Evolutionary conservation across 2,329 filamentous ascomycete species (phyloP), one percentile per base, ranked within the genome.

Genomic region (Penicillium sp.): DNA sequence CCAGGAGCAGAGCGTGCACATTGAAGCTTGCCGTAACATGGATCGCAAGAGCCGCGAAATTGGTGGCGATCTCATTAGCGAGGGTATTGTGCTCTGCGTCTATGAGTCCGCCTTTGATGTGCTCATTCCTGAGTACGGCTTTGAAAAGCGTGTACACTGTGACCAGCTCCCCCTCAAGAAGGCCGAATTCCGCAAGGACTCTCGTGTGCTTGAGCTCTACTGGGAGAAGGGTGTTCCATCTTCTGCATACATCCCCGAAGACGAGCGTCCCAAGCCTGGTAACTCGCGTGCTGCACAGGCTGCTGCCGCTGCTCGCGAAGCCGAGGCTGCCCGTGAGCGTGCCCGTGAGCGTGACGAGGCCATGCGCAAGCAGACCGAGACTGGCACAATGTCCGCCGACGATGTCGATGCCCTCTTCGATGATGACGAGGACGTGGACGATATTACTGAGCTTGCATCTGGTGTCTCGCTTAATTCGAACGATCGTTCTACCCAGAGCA

Each of bases 191-290:
- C 87, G 95, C 75, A 97, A 97, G 82, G 92, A 96, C 72, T 90
- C 92, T 78, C 87, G 94, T 52, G 85, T 97, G 29, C 82, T 99
- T 44, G 94, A 99, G 77, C 83, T 99, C 14, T 99, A 97, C 81
- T 99, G 94, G 94, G 94, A 99, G 86, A 99, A 97, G 84, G 94
- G 94, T 44, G 92, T 97, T 7, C 91, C 93, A 27, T 97, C 92
- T 59, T 97, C 93, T 41, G 90, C 92, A 2, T 99, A 95, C 66
- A 88, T 99, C 48, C 94, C 94, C 3, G 94, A 99, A 71, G 94
- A 99, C 70, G 94, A 99, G 79, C 88, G 92, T 53, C 92, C 92
- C 50, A 95, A 94, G 81, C 87, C 89, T 47, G 87, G 84, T 10
- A 88, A 88, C 57, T 84, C 89, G 65, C 85, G 90, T 60, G 84